Base-by-base conservation (phyloP, 177 flowering plant species). In the Vitis hybrid region DNA sequence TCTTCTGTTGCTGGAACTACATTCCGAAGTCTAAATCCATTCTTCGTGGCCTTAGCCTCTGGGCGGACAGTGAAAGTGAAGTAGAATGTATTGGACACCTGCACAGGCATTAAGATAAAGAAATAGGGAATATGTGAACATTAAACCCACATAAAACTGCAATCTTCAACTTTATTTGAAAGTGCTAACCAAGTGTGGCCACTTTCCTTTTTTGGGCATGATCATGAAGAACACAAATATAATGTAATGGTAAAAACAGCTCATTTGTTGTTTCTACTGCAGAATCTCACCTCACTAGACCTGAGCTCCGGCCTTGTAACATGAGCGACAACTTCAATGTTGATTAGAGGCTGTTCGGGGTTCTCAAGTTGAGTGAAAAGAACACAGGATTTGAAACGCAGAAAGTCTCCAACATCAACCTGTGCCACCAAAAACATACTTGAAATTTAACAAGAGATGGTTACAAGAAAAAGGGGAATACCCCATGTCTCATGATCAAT, bases 1-100 rank as follows among this genome's bases (percentile, higher is more conserved):
- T 77, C 86, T 66, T 84, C 83, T 66, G 86, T 84, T 12, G 80
- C 86, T 27, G 86, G 84, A 71, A 83, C 86, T 59, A 83, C 86
- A 13, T 73, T 79, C 18, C 80, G 65, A 54, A 83, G 62, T 58
- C 67, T 79, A n/a, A 73, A 75, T 62, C 81, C 84, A 65, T 77
- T 66, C 5, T 71, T 77, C 35, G 14, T 65, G 24, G 75, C 81
- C 73, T 81, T 81, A 56, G 86, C 80, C 71, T 83, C 84, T 1
- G 86, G 84, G 2, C 84, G 80, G 9, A 84, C 77, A 32, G 83
- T 79, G 67, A 84, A 84, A 24, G 82, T 84, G 76, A 84, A 81
- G 73, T 84, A 77, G 77, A 84, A 84, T 11, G 81, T 81, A 41
- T 84, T 81, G 18, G 86, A 79, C 4, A 84, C 81, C 86, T 84